phyloP scores from a whole-genome alignment of 148 eudicot species.

The Heliamphora exappendiculata region DNA sequence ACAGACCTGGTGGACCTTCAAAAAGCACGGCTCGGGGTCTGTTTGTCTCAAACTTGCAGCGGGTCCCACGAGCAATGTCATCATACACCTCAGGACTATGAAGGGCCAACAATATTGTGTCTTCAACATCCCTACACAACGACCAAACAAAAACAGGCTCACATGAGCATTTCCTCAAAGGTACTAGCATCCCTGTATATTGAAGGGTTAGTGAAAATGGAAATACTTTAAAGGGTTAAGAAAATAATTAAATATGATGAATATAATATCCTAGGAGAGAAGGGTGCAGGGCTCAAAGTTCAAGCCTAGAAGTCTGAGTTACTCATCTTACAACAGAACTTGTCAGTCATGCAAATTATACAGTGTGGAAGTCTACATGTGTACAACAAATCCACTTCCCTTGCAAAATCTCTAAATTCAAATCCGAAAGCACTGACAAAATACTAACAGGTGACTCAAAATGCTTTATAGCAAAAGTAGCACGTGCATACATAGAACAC shows the following conservation, averaged over 20 bases:
- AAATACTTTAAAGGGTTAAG: not conserved
- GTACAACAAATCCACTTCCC: too few relatives aligned
- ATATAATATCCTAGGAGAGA: not conserved
- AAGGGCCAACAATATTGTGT: constrained; percentile 77
- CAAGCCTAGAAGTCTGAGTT: too few relatives aligned
- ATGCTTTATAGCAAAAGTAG: too few relatives aligned
- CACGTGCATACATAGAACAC: too few relatives aligned
- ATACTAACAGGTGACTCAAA: too few relatives aligned
- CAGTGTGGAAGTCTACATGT: too few relatives aligned
- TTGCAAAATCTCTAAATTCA: too few relatives aligned
- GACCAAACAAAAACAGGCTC: not conserved
- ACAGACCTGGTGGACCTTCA: constrained; percentile 98
- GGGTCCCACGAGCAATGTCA: constrained; percentile 93
- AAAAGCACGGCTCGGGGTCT: constrained; percentile 93
- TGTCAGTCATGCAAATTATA: too few relatives aligned
- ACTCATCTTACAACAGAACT: too few relatives aligned
- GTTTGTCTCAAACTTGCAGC: constrained; percentile 82
- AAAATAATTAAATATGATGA: not conserved
- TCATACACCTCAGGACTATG: constrained; percentile 94
- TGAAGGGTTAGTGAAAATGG: not conserved
- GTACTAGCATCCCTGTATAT: not conserved
- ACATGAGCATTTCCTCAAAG: not conserved
- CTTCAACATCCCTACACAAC: constrained; percentile 65
- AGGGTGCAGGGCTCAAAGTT: not conserved
- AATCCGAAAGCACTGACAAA: too few relatives aligned